A percentile compares a stretch with the other conserved stretches of the same genome.
phyloP scores from a whole-genome alignment of 768 basidiomycete genomes.

The Boletus vinaceobasis region DNA sequence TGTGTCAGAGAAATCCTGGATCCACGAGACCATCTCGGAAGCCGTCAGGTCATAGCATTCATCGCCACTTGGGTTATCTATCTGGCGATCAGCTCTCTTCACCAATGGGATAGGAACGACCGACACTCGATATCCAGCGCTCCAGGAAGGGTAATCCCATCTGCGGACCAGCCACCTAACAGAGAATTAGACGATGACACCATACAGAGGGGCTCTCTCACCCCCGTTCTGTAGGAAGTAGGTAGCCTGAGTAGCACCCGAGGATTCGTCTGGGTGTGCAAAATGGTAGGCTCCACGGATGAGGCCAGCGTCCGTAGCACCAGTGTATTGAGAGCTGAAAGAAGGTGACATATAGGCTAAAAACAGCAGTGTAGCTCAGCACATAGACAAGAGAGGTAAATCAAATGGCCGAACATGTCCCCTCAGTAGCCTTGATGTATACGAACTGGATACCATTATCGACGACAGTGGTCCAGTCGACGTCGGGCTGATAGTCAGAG shows the following conservation, averaged over 20 bases:
- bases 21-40: slow-evolving; percentile 60
- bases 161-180: slow-evolving; percentile 49
- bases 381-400: not conserved
- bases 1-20: slow-evolving; percentile 58
- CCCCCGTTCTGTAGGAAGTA: slow-evolving; percentile 60
- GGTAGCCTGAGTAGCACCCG: slow-evolving; percentile 56
- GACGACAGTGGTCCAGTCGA: slow-evolving; percentile 53
- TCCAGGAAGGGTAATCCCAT: slow-evolving; percentile 61
- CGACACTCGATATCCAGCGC: slow-evolving; percentile 62
- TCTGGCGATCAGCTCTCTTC: not conserved
- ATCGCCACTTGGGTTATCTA: slow-evolving; percentile 51
- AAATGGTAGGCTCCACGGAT: slow-evolving; percentile 64
- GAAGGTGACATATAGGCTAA: slow-evolving; percentile 24
- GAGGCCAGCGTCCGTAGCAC: slow-evolving; percentile 52
- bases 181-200: not conserved
- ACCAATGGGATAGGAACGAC: slow-evolving; percentile 4
- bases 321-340: slow-evolving; percentile 50
- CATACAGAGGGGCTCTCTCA: slow-evolving; percentile 8
- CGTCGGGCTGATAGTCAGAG: slow-evolving; percentile 44
- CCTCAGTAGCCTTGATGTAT: slow-evolving; percentile 69
- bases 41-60: slow-evolving; percentile 54
- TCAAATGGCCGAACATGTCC: slow-evolving; percentile 38
- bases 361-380: not conserved
- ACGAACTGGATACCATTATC: slow-evolving; percentile 52
- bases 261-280: slow-evolving; percentile 50